These are phyloP conservation scores for Termitomyces titanicus DNA, from an alignment of 768 basidiomycete species.

Conservation along the genomic window DNA sequence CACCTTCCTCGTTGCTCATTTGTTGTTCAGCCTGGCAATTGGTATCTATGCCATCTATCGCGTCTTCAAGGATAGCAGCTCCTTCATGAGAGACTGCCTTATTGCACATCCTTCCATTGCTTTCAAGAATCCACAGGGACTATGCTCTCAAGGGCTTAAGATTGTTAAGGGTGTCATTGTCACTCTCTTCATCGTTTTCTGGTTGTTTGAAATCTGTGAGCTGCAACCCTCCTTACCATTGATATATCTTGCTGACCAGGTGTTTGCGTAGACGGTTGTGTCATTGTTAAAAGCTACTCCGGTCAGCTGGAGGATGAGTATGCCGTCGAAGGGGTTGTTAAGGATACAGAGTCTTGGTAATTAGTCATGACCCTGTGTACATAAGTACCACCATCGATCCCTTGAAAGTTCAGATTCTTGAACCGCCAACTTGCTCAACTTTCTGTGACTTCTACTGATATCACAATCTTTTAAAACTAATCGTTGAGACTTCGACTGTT, in stretches of 20 bases:
- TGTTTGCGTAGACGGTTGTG: slow-evolving; percentile 35
- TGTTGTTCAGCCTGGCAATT: slow-evolving; percentile 40
- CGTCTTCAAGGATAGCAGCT: slow-evolving; percentile 37
- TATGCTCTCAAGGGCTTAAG: slow-evolving; percentile 36
- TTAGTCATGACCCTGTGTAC: slow-evolving; percentile 2
- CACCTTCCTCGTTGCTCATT: slow-evolving; percentile 36
- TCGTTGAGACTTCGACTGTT: background rate
- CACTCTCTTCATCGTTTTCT: slow-evolving; percentile 38
- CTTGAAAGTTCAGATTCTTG: background rate
- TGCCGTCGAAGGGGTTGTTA: slow-evolving; percentile 30
- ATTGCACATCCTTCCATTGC: slow-evolving; percentile 3
- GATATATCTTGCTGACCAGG: background rate
- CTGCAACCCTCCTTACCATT: background rate
- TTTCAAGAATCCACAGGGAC: slow-evolving; percentile 18
- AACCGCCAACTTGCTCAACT: background rate
- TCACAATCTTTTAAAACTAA: too few species aligned
- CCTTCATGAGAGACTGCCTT: slow-evolving; percentile 35
- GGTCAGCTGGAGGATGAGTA: slow-evolving; percentile 44
- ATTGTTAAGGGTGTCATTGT: slow-evolving; percentile 40
- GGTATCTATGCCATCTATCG: slow-evolving; percentile 42
- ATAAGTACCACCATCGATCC: background rate
- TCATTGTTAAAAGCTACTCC: slow-evolving; percentile 42
- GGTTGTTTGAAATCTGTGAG: slow-evolving; percentile 48
- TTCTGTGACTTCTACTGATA: too few species aligned
- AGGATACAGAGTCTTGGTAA: slow-evolving; percentile 45